These are phyloP conservation scores for Marchantia paleacea DNA, from an alignment of 225 moss, liverwort and hornwort species.

Conservation along the genomic window DNA sequence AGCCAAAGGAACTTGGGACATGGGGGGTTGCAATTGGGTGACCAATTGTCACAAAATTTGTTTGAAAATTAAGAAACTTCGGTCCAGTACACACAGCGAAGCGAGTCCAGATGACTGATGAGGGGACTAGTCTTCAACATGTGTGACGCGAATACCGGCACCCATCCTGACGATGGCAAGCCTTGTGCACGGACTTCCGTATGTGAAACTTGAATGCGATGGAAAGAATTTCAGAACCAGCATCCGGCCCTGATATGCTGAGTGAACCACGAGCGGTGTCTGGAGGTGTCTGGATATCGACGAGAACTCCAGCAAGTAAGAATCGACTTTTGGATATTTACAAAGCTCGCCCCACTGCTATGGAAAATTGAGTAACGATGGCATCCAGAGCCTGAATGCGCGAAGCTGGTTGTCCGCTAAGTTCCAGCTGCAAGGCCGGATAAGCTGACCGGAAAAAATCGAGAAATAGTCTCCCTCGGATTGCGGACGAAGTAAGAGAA, in stretches of 20 bases:
- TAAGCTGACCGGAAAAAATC: background rate
- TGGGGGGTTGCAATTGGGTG: conserved; percentile 13
- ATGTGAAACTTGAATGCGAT: background rate
- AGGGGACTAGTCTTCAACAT: background rate
- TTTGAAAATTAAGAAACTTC: background rate
- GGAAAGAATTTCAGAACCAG: background rate
- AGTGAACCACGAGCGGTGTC: background rate
- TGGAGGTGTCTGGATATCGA: background rate
- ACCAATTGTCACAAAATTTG: conserved; percentile 37
- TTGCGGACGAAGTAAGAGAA: background rate
- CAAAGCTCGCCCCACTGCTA: background rate
- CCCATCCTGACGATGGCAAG: background rate
- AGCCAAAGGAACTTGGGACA: background rate
- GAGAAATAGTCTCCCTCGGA: background rate
- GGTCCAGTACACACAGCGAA: background rate
- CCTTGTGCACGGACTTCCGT: background rate
- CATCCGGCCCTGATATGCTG: background rate
- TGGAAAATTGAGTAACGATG: background rate
- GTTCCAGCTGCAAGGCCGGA: background rate
- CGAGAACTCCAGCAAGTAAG: background rate
- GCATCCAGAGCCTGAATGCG: background rate
- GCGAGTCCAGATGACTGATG: background rate
- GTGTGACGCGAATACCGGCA: background rate
- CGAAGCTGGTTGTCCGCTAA: background rate
- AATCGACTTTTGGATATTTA: background rate